Evolutionary conservation across 257 asterid genomes (phyloP), one percentile per base, ranked within the genome.

Genomic region (Handroanthus guayacan): DNA sequence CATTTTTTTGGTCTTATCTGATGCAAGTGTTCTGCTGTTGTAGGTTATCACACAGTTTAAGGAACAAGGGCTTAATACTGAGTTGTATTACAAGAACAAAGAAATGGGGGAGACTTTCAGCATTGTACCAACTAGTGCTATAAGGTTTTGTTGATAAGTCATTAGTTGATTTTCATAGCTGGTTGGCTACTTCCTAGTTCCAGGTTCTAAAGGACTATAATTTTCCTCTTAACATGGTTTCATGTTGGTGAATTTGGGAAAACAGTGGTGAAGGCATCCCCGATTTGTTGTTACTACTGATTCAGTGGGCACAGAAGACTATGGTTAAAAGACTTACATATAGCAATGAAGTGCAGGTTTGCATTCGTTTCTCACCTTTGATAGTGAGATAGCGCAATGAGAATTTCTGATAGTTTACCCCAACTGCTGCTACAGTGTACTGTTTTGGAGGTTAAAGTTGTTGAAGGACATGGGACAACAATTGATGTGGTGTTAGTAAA

Each of bases 381-480:
- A 18, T 56, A 61, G 43, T 54, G 81, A 76, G 67, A 43, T 20
- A 66, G 72, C 44, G 31, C 18, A 6, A 12, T 78, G 48, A 31
- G 36, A 44, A 10, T 38, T 65, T 74, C 66, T 71, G 45, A 62
- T 71, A 77, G 74, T 72, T 82, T 80, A 78, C 71, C 66, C 60
- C 58, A 61, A 25, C 31, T 62, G 72, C 62, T 81, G 78, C 77
- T 69, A 80, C 92, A 95, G 99, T 95, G 99, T 84, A 95, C 99
- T 62, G 99, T 95, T 75, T 79, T 95, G 89, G 99, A 95, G 90
- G 99, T 95, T 72, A 95, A 95, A 84, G 99, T 95, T 58, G 76
- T 93, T 77, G 99, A 95, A 88, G 98, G 99, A 63, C 99, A 91
- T 62, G 99, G 98, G 75, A 95, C 98, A 72, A 95, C 99, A 9